A percentile compares a stretch with the other conserved stretches of the same genome.
Conservation (phyloP, 2,329 filamentous ascomycete genomes). For the Nigrospora sphaerica region DNA sequence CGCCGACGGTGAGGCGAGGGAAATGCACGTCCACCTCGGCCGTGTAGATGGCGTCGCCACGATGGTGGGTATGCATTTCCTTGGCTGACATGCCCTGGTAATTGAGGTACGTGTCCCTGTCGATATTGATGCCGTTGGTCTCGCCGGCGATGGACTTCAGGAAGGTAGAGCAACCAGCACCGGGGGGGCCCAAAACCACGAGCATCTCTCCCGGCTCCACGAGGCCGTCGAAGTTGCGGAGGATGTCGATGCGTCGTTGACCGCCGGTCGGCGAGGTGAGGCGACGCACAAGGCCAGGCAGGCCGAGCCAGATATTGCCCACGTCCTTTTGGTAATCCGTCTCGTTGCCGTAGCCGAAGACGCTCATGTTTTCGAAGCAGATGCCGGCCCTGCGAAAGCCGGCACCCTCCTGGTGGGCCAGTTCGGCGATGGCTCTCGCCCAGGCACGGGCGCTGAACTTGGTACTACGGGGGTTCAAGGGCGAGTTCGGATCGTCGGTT, state of each 20-base stretch:
- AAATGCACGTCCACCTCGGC: conserved; percentile 41
- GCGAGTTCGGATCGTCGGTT: conserved; percentile 35
- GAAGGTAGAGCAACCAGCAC: conserved; percentile 42
- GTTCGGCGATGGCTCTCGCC: conserved; percentile 51
- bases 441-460: conserved; percentile 50
- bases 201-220: conserved; percentile 50
- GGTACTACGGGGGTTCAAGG: conserved; percentile 43
- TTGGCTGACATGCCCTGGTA: conserved; percentile 53
- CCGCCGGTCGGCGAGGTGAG: too few relatives aligned
- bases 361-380: conserved; percentile 59
- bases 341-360: conserved; percentile 58
- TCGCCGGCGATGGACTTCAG: conserved; percentile 38
- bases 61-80: conserved; percentile 51
- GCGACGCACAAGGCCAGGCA: too few relatives aligned
- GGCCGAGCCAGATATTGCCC: conserved; percentile 47
- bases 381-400: conserved; percentile 59
- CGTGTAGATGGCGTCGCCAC: conserved; percentile 39
- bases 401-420: conserved; percentile 32
- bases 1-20: conserved; percentile 65
- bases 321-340: conserved; percentile 68
- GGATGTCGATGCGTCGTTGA: conserved; percentile 30
- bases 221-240: conserved; percentile 59
- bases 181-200: conserved; percentile 39
- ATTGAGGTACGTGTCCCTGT: conserved; percentile 36
- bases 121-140: conserved; percentile 6